These are phyloP conservation scores for Panicum virgatum DNA, from an alignment of 202 grass and related monocot species.

Conservation along the genomic window DNA sequence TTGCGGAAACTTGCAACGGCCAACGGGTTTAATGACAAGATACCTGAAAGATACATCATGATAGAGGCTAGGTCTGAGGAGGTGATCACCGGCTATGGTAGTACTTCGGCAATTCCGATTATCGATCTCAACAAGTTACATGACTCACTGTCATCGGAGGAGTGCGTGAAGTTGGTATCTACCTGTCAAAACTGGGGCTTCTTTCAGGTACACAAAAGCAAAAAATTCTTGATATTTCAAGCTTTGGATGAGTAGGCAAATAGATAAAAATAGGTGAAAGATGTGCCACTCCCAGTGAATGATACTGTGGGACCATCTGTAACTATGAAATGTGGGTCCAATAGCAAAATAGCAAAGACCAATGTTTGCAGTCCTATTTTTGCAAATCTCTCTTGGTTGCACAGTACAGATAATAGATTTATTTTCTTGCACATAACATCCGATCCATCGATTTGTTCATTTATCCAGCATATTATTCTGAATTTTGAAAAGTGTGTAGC, in stretches of 20 bases:
- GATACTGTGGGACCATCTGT: no score
- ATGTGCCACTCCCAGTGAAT: no score
- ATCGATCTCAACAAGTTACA: constrained; percentile 42
- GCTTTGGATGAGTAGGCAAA: neutral
- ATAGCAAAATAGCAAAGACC: no score
- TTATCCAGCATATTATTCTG: neutral
- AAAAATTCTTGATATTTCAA: neutral
- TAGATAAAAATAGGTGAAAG: neutral
- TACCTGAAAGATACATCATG: constrained; percentile 30
- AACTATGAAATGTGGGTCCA: no score
- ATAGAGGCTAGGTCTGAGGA: neutral
- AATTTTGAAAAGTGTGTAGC: neutral
- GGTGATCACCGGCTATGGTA: neutral
- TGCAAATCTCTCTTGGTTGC: no score
- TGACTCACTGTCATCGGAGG: constrained; percentile 14
- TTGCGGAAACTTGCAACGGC: neutral
- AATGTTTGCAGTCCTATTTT: no score
- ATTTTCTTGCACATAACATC: neutral
- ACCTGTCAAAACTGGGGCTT: constrained; percentile 39
- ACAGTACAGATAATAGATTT: neutral
- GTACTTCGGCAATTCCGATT: constrained; percentile 30
- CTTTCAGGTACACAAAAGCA: neutral
- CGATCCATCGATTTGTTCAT: neutral
- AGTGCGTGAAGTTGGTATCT: constrained; percentile 26
- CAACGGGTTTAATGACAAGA: neutral